Percentiles rank a stretch among this genome's conserved stretches.
phyloP scores from a whole-genome alignment of 73 alveolate species.

The Tetrahymena borealis region DNA sequence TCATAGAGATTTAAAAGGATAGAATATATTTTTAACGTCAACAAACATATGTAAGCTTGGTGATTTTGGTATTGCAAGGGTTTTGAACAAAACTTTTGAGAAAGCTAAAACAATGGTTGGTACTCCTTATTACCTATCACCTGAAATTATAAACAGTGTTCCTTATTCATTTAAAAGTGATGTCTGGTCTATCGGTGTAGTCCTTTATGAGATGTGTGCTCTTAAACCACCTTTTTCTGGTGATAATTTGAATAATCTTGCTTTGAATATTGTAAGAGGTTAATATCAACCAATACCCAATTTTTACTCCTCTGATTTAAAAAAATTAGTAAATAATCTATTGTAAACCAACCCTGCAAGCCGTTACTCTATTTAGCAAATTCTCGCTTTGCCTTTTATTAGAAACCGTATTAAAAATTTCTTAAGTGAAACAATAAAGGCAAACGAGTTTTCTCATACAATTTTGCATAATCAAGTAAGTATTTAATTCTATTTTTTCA shows the following conservation, averaged over 20 bases:
- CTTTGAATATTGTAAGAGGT: conserved; percentile 73
- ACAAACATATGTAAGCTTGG: conserved; percentile 79
- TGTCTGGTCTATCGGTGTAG: conserved; percentile 85
- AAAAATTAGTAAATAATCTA: conserved; percentile 48
- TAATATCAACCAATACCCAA: conserved; percentile 56
- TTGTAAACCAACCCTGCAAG: conserved; percentile 63
- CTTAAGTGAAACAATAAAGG: conserved; percentile 57
- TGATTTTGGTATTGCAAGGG: conserved; percentile 83
- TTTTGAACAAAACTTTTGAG: conserved; percentile 61
- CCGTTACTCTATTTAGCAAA: conserved; percentile 68
- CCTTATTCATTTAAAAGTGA: conserved; percentile 76
- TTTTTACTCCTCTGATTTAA: conserved; percentile 56
- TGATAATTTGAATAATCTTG: conserved; percentile 64
- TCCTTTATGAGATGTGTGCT: conserved; percentile 83
- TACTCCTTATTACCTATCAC: conserved; percentile 85
- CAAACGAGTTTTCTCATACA: conserved; percentile 82
- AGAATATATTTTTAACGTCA: conserved; percentile 70
- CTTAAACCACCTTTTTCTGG: conserved; percentile 84
- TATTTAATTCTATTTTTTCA: background rate
- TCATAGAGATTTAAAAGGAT: conserved; percentile 84
- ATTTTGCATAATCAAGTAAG: conserved; percentile 52
- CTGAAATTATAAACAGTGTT: conserved; percentile 74
- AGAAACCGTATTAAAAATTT: conserved; percentile 62
- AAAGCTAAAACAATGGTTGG: conserved; percentile 89
- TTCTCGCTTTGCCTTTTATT: conserved; percentile 57